Conservation (phyloP, 139 green algal species). For the Bryopsis sp. region DNA sequence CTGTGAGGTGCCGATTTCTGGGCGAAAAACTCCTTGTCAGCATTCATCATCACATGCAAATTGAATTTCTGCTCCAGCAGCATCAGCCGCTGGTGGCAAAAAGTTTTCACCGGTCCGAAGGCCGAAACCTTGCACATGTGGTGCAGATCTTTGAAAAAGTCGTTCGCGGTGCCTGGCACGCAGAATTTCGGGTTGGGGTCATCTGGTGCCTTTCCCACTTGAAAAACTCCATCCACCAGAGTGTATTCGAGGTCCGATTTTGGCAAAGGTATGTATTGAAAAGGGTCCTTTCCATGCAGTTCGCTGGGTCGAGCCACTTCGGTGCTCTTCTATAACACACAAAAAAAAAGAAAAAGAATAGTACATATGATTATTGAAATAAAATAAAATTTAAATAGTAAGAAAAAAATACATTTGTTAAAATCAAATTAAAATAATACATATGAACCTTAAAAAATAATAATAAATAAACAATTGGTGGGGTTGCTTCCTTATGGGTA, state of each 20-base stretch:
- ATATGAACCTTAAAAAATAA: neutral
- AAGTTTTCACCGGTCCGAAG: slow-evolving; percentile 78
- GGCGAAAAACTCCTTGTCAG: slow-evolving; percentile 93
- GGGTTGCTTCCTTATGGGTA: too few species aligned
- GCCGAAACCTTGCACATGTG: slow-evolving; percentile 21
- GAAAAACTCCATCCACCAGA: slow-evolving; percentile 88
- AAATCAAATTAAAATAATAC: neutral
- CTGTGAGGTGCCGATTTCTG: slow-evolving; percentile 94
- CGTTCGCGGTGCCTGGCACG: slow-evolving; percentile 56
- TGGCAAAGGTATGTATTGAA: slow-evolving; percentile 49
- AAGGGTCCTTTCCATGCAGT: slow-evolving; percentile 40
- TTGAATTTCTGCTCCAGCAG: slow-evolving; percentile 98
- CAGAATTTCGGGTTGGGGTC: slow-evolving; percentile 23
- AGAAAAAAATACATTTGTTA: too few species aligned
- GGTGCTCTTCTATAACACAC: neutral
- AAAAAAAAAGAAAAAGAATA: too few species aligned
- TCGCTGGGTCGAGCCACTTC: slow-evolving; percentile 38
- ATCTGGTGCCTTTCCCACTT: too few species aligned
- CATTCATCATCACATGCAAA: slow-evolving; percentile 97
- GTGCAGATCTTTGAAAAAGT: slow-evolving; percentile 95
- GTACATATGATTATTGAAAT: too few species aligned
- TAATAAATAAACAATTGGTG: neutral
- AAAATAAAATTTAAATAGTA: too few species aligned
- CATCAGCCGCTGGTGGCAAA: slow-evolving; percentile 87
- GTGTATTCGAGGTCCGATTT: slow-evolving; percentile 41